Evolutionary conservation across 2,329 filamentous ascomycete species (phyloP).

Genomic region (Aspergillus sp.): DNA sequence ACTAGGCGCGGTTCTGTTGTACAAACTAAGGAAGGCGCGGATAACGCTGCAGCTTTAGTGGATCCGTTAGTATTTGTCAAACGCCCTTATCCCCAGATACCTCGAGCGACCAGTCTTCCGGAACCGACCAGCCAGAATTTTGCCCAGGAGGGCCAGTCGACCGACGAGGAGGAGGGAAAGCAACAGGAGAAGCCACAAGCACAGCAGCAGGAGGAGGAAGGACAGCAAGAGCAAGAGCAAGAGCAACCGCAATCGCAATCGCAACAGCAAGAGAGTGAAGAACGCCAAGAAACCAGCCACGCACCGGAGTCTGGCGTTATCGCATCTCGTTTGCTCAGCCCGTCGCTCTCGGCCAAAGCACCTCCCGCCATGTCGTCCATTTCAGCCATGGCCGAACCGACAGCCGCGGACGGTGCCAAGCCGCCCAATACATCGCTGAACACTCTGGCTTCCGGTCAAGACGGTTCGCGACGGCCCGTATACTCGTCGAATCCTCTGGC

Average conservation of each 20-base stretch:
- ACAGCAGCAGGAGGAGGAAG: constrained; percentile 9
- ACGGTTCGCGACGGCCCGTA: constrained; percentile 23
- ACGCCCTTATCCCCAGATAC: constrained; percentile 30
- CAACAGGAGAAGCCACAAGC: constrained; percentile 12
- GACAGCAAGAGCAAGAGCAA: constrained; percentile 5
- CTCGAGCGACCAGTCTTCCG: constrained; percentile 32
- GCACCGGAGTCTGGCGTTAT: constrained; percentile 29
- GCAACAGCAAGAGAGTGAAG: constrained; percentile 5
- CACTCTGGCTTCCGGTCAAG: constrained; percentile 27
- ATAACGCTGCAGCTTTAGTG: constrained; percentile 28
- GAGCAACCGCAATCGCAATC: constrained; percentile 9
- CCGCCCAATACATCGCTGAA: constrained; percentile 30
- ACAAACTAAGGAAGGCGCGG: constrained; percentile 26
- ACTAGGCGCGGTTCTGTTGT: constrained; percentile 39
- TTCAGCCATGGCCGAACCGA: constrained; percentile 37
- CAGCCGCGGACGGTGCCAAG: constrained; percentile 22
- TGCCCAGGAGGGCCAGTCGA: constrained; percentile 15
- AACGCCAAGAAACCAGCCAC: constrained; percentile 12
- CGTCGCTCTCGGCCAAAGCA: constrained; percentile 36
- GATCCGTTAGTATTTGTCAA: constrained; percentile 36
- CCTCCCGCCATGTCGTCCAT: constrained; percentile 43
- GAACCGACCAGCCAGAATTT: constrained; percentile 29
- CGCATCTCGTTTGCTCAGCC: constrained; percentile 29
- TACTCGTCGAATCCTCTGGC: constrained; percentile 22
- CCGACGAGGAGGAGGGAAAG: constrained; percentile 12